phyloP scores from a whole-genome alignment of 2,329 filamentous ascomycete genomes.

The Thielaviopsis euricoi region DNA sequence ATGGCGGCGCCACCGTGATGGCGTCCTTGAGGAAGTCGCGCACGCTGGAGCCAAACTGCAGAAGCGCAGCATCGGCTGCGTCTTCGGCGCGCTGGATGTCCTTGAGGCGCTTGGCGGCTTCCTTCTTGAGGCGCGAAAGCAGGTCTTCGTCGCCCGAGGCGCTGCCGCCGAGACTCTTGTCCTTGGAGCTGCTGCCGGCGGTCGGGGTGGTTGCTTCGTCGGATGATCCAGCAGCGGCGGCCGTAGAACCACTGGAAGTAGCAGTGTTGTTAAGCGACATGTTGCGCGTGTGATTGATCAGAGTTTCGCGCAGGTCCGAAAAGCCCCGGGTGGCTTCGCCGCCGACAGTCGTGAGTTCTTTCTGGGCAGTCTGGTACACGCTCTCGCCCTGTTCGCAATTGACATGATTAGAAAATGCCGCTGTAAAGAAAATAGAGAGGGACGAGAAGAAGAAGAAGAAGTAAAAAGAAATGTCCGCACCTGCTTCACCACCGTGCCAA shows the following conservation, averaged over 20 bases:
- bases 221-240: constrained; percentile 7
- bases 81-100: constrained; percentile 88
- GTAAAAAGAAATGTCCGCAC: constrained; percentile 25
- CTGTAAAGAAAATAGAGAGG: not conserved
- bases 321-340: constrained; percentile 73
- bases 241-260: constrained; percentile 15
- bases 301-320: constrained; percentile 47
- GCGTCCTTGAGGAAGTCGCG: constrained; percentile 82
- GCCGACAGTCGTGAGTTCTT: constrained; percentile 65
- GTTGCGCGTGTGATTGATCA: constrained; percentile 58
- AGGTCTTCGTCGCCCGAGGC: constrained; percentile 35
- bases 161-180: constrained; percentile 10
- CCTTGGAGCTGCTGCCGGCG: constrained; percentile 28
- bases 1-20: constrained; percentile 68
- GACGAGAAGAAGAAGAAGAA: not conserved
- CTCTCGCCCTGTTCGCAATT: constrained; percentile 46
- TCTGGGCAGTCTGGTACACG: constrained; percentile 70
- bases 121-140: constrained; percentile 56
- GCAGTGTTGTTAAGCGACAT: constrained; percentile 43
- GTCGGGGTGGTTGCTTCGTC: constrained; percentile 23
- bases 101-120: constrained; percentile 69
- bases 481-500: constrained; percentile 88
- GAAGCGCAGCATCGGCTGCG: constrained; percentile 83
- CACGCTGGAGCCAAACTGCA: constrained; percentile 82
- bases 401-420: no score